Evolutionary conservation across 2,329 filamentous ascomycete species (phyloP).

Genomic region (Botrytis byssoidea): DNA sequence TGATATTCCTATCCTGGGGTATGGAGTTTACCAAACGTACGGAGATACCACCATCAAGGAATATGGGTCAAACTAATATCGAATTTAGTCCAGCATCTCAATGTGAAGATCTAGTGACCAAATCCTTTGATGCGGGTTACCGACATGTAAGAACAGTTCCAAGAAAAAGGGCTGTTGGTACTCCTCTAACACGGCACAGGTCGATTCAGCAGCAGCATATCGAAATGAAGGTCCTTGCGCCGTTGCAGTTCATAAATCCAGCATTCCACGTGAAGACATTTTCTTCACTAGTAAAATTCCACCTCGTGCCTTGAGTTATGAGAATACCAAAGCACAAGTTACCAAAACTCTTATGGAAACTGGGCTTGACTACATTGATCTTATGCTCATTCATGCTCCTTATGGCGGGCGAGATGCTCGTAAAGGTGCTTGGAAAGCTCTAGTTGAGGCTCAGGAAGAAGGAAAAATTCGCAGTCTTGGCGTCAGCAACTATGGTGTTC

Average conservation of each 20-base stretch:
- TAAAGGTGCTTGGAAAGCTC: constrained; percentile 60
- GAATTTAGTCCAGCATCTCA: constrained; percentile 51
- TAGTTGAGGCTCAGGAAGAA: constrained; percentile 62
- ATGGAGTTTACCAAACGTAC: constrained; percentile 49
- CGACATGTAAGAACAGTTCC: constrained; percentile 47
- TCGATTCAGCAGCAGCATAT: constrained; percentile 59
- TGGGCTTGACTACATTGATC: constrained; percentile 64
- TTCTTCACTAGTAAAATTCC: constrained; percentile 65
- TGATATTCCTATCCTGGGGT: constrained; percentile 59
- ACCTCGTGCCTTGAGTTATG: constrained; percentile 55
- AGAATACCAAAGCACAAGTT: constrained; percentile 62
- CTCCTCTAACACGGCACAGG: constrained; percentile 38
- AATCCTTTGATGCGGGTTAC: constrained; percentile 56
- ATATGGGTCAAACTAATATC: constrained; percentile 18
- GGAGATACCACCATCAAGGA: constrained; percentile 8
- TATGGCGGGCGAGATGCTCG: constrained; percentile 56
- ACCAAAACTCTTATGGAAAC: constrained; percentile 57
- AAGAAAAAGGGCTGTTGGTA: neutral
- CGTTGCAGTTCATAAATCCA: constrained; percentile 51
- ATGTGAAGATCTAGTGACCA: constrained; percentile 56
- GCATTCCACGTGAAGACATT: constrained; percentile 52
- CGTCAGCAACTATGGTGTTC: constrained; percentile 64
- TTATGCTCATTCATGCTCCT: constrained; percentile 62
- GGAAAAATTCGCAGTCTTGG: constrained; percentile 62
- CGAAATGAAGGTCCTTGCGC: constrained; percentile 56